Base-by-base conservation (phyloP, 768 basidiomycete genomes). In the Lactarius evosmus region DNA sequence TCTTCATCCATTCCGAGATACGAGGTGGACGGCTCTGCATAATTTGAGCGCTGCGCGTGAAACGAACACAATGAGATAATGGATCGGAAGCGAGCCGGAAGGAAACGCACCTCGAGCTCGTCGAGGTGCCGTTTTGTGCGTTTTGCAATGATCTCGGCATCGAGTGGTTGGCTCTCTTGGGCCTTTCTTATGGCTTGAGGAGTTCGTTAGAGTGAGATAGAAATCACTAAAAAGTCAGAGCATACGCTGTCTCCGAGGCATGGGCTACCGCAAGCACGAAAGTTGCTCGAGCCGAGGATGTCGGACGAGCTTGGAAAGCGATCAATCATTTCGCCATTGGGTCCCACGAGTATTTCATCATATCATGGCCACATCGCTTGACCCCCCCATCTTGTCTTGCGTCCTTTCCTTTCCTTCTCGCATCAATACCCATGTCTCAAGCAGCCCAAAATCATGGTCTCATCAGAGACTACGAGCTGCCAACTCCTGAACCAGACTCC, bases 401-500 rank as follows among this genome's bases (percentile, higher is more conserved):
- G n/a, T n/a, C n/a, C n/a, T n/a, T 36, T 32, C 51, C 11, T 40
- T 9, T 60, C 56, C 14, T 56, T 34, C 30, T 27, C 41, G 16
- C 49, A 30, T 27, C 53, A 29, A 36, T 44, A 58, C 29, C 55
- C 11, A 63, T 67, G 62, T 51, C 62, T 30, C 36, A 58, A 41
- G 22, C 52, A 30, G 22, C 49, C 6, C 61, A 54, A 36, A 62
- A 54, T 19, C 38, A 61, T 4, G 61, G 54, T 9, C 56, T 61
- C 11, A 55, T 67, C 41, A 63, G 54, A 44, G 61, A 63, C 46
- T 63, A 85, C 71, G 85, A 89, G 66, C 77, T 92, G 30, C 89
- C 88, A 17, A 93, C 91, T 0, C 91, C 91, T 66, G 90, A 91
- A 68, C 87, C 91, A 32, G 91, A 92, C 63, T 88, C 90, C 0